phyloP scores from a whole-genome alignment of 768 basidiomycete species.

The Gloeopeniophorella convolvens region DNA sequence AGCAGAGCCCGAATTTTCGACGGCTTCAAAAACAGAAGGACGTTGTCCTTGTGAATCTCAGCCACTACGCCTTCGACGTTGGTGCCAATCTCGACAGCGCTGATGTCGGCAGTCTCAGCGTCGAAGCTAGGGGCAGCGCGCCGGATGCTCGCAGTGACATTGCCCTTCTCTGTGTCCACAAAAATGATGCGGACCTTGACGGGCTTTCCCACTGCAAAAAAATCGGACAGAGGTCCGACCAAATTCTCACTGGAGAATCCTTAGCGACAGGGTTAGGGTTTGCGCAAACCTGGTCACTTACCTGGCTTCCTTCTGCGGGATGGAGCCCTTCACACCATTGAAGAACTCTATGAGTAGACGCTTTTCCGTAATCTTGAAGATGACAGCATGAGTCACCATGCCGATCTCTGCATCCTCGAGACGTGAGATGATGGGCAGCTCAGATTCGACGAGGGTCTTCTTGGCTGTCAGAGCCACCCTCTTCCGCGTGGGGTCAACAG shows the following conservation, averaged over 20 bases:
- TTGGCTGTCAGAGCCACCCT: constrained; percentile 86
- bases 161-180: constrained; percentile 48
- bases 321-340: constrained; percentile 76
- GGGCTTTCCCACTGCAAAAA: constrained; percentile 75
- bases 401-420: constrained; percentile 67
- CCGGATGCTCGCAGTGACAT: constrained; percentile 80
- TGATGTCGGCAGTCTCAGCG: constrained; percentile 52
- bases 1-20: constrained; percentile 70
- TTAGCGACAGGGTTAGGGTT: constrained; percentile 3
- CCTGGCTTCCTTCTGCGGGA: constrained; percentile 81
- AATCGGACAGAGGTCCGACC: constrained; percentile 45
- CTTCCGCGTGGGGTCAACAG: constrained; percentile 73
- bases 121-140: constrained; percentile 57
- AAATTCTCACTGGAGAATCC: constrained; percentile 52
- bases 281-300: constrained; percentile 29
- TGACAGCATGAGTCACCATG: constrained; percentile 68
- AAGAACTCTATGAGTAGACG: constrained; percentile 84
- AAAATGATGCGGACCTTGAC: constrained; percentile 76
- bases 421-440: constrained; percentile 58
- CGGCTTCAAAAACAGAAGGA: constrained; percentile 65
- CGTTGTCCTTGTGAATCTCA: constrained; percentile 83
- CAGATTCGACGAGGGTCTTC: constrained; percentile 80
- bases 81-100: constrained; percentile 70
- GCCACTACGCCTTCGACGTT: constrained; percentile 62
- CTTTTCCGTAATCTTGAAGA: constrained; percentile 79